Evolutionary conservation across 345 rosid species (phyloP).

Genomic region (Mangifera indica): DNA sequence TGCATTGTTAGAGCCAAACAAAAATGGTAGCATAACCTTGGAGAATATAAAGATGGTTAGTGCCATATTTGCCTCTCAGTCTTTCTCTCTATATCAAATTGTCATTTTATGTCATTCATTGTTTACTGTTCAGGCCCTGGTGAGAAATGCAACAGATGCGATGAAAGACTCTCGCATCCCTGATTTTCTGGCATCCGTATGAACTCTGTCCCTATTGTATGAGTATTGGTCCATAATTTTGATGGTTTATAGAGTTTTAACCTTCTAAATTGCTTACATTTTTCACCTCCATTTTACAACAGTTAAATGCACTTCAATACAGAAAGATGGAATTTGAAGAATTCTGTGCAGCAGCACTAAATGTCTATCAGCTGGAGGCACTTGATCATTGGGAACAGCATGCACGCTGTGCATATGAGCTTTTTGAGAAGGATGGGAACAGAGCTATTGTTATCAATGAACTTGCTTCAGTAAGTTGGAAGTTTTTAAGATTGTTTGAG

Average conservation of each 20-base stretch:
- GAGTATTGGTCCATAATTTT: conserved; percentile 7
- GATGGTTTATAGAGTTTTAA: conserved; percentile 6
- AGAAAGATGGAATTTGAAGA: conserved; percentile 94
- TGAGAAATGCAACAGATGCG: conserved; percentile 79
- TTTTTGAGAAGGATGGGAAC: conserved; percentile 90
- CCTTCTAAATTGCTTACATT: conserved; percentile 12
- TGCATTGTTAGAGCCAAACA: conserved; percentile 67
- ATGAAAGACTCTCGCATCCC: conserved; percentile 84
- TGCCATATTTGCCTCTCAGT: not conserved
- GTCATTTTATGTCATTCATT: conserved; percentile 14
- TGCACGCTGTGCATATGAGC: conserved; percentile 78
- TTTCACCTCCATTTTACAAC: conserved; percentile 29
- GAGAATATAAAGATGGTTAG: conserved; percentile 73
- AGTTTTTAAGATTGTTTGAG: not conserved
- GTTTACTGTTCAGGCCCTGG: conserved; percentile 55
- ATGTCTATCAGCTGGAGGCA: conserved; percentile 92
- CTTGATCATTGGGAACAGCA: conserved; percentile 85
- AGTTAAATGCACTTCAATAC: conserved; percentile 84
- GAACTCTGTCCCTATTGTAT: conserved; percentile 11
- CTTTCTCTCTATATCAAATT: not conserved
- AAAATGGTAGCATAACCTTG: conserved; percentile 57
- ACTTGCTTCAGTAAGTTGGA: conserved; percentile 75
- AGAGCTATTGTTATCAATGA: conserved; percentile 83
- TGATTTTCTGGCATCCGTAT: conserved; percentile 72
- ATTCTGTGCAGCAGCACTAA: conserved; percentile 91